Percentiles rank a stretch among this genome's conserved stretches.
Evolutionary conservation across 768 basidiomycete genomes (phyloP).

Genomic region (Tricholoma hemisulphureum): DNA sequence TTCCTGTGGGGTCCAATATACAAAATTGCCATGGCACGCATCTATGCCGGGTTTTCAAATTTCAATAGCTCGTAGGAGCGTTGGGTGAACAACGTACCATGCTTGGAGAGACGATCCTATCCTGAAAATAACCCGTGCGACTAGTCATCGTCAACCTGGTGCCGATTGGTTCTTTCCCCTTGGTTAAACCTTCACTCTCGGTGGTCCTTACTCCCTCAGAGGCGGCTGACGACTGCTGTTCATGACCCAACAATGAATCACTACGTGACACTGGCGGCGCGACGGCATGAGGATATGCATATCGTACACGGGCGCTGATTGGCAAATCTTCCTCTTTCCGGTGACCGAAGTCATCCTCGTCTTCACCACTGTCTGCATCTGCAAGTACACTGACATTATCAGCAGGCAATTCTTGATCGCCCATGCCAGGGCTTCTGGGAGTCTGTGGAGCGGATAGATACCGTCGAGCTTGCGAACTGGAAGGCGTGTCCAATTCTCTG

Average conservation of each 20-base stretch:
- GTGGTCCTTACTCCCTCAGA: conserved; percentile 49
- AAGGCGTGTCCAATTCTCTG: conserved; percentile 23
- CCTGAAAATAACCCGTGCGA: conserved; percentile 89
- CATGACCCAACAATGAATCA: conserved; percentile 34
- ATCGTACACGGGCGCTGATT: conserved; percentile 70
- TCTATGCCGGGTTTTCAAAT: conserved; percentile 66
- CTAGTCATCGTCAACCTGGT: conserved; percentile 94
- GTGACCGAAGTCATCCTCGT: conserved; percentile 45
- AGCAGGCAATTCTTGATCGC: conserved; percentile 8
- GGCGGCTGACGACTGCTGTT: conserved; percentile 51
- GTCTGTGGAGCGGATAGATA: conserved; percentile 22
- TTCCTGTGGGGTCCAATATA: conserved; percentile 93
- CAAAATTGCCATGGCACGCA: conserved; percentile 98
- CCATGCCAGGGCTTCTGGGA: conserved; percentile 5
- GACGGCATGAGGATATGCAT: conserved; percentile 40
- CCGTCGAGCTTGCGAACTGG: conserved; percentile 17
- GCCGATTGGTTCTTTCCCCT: conserved; percentile 65
- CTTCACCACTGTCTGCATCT: conserved; percentile 54
- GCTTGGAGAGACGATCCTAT: conserved; percentile 88
- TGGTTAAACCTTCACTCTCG: conserved; percentile 23
- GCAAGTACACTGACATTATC: conserved; percentile 52
- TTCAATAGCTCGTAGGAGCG: background rate
- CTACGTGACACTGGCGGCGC: conserved; percentile 26
- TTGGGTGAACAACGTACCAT: conserved; percentile 66
- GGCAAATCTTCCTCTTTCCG: conserved; percentile 72